Conservation (phyloP, 257 asterid species). For the Solanum rostratum region DNA sequence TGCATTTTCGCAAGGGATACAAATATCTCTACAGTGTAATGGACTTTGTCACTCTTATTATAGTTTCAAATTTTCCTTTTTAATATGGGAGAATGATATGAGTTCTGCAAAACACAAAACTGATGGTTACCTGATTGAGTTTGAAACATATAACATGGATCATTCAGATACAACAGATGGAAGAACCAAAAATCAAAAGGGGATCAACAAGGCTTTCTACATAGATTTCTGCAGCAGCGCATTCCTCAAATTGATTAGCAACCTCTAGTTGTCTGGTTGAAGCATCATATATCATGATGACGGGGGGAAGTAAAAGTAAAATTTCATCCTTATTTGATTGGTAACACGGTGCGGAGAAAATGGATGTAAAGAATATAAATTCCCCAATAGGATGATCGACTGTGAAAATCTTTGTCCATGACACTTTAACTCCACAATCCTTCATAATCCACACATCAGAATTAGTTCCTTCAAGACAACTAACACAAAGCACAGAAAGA, state of each 20-base stretch:
- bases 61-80: no score
- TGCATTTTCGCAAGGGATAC: no score
- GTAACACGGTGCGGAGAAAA: neutral
- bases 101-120: no score
- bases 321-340: neutral
- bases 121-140: no score
- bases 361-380: neutral
- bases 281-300: neutral
- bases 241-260: neutral
- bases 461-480: neutral
- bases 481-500: neutral
- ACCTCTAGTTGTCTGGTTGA: neutral
- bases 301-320: neutral
- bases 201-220: neutral
- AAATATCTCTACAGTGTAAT: no score
- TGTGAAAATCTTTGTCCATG: neutral
- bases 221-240: neutral
- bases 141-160: no score
- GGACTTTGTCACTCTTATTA: no score
- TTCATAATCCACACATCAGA: neutral
- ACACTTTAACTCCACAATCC: neutral
- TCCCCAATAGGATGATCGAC: neutral
- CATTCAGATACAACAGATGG: no score
- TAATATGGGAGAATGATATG: no score
- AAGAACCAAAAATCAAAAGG: no score